A percentile compares a stretch with the other conserved stretches of the same genome.
phyloP scores from a whole-genome alignment of 345 rosid genomes.

The Eucalyptus tenuipes region DNA sequence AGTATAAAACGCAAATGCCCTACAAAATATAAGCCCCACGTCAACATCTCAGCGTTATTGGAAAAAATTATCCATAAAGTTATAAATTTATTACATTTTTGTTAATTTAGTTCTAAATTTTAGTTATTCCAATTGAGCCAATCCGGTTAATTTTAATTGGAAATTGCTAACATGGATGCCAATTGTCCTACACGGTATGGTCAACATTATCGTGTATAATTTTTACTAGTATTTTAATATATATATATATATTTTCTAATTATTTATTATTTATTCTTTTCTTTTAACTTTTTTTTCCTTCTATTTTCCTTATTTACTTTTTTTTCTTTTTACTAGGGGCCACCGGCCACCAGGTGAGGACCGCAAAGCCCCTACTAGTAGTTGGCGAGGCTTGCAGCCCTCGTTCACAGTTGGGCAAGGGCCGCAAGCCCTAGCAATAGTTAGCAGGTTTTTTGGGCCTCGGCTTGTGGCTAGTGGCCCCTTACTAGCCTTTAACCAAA shows the following conservation, averaged over 20 bases:
- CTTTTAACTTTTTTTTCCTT: background rate
- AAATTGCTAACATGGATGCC: rapidly evolving
- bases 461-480: background rate
- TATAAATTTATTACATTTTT: background rate
- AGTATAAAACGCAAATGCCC: background rate
- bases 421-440: background rate
- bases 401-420: background rate
- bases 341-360: rapidly evolving
- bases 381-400: background rate
- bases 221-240: too few species aligned
- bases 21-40: background rate
- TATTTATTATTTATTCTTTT: background rate
- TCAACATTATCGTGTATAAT: rapidly evolving
- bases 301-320: background rate
- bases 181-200: rapidly evolving
- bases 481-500: background rate
- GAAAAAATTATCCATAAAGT: background rate
- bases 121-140: background rate
- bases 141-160: rapidly evolving
- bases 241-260: too few species aligned
- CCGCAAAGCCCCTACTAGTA: rapidly evolving
- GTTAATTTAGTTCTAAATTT: background rate
- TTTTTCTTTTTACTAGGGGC: background rate
- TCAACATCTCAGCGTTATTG: background rate
- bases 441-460: rapidly evolving